Base-by-base conservation (phyloP, 2,329 filamentous ascomycete species). In the Colletotrichum liaoningense region DNA sequence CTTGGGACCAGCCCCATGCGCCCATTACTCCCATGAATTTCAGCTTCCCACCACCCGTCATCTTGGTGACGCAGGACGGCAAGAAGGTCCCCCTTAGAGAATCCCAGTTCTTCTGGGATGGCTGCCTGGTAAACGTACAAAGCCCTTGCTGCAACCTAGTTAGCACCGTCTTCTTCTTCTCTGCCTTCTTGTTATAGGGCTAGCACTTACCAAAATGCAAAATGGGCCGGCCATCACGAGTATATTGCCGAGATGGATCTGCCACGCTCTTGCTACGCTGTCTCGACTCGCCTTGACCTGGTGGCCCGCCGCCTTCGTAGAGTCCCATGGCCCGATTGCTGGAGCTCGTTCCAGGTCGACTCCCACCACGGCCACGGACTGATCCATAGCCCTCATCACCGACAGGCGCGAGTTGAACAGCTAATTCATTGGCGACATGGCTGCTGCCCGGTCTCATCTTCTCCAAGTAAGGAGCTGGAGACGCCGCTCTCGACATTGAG, bases 31-130 rank as follows among this genome's bases (percentile, higher is more conserved):
- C 92, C 92, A 58, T 95, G 94, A 54, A 98, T 91, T 82, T 98
- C 96, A 14, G 97, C 97, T 85, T 99, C 97, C 97, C 97, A 99
- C 97, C 97, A 99, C 24, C 97, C 97, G 80, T 99, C 97, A 81
- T 99, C 97, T 84, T 99, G 97, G 79, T 97, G 91, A 73, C 95
- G 90, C 59, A 98, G 86, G 16, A 99, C 92, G 2, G 96, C 95
- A 16, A 99, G 87, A 72, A 96, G 91, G 80, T 99, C 97, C 60
- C 95, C 95, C 85, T 99, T 99, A 59, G 88, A 88, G 82, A 99
- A 99, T 16, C 93, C 93, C 24, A 99, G 86, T 83, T 99, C 97
- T 81, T 98, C 97, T 0, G 96, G 95, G 72, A 99, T 99, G 26
- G 95, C 96, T 2, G 97, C 95, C 79, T 93, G 92, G 82, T 99